Conservation (phyloP, 2,329 filamentous ascomycete genomes). For the Aspergillus sp. region DNA sequence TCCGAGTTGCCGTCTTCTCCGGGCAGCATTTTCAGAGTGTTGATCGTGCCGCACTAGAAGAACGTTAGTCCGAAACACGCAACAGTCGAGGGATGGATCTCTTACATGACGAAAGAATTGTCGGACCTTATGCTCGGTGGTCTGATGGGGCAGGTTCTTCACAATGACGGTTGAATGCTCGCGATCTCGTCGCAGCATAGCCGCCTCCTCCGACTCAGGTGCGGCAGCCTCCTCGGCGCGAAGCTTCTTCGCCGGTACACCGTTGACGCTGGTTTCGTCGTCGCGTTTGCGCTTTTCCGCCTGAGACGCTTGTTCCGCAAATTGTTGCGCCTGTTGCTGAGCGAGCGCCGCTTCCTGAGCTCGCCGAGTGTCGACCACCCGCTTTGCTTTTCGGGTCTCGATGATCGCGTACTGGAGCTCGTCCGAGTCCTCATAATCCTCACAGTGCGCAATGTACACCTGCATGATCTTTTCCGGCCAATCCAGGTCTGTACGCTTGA, state of each 20-base stretch:
- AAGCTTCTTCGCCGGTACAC: constrained; percentile 65
- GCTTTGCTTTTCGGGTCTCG: constrained; percentile 67
- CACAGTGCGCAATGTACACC: constrained; percentile 59
- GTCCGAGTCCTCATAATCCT: constrained; percentile 81
- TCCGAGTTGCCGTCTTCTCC: constrained; percentile 61
- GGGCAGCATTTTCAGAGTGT: constrained; percentile 67
- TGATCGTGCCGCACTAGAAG: constrained; percentile 70
- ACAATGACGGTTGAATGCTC: constrained; percentile 87
- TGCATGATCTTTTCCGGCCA: constrained; percentile 52
- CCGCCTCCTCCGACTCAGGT: constrained; percentile 32
- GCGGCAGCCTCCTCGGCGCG: constrained; percentile 46
- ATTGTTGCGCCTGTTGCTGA: constrained; percentile 27
- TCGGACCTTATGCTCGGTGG: constrained; percentile 69
- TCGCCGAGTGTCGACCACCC: constrained; percentile 62
- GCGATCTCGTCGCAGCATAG: constrained; percentile 70
- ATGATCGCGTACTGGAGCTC: constrained; percentile 73
- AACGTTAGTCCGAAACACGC: constrained; percentile 10
- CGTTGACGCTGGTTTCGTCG: constrained; percentile 50
- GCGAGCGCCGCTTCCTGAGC: constrained; percentile 60
- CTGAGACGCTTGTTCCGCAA: constrained; percentile 26
- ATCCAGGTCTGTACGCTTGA: constrained; percentile 51
- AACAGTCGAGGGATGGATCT: constrained; percentile 3
- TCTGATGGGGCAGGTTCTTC: constrained; percentile 68
- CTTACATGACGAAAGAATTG: constrained; percentile 81
- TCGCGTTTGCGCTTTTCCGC: constrained; percentile 70